These are phyloP conservation scores for Oryza coarctata DNA, from an alignment of 176 grass and related monocot genomes.

Conservation along the genomic window DNA sequence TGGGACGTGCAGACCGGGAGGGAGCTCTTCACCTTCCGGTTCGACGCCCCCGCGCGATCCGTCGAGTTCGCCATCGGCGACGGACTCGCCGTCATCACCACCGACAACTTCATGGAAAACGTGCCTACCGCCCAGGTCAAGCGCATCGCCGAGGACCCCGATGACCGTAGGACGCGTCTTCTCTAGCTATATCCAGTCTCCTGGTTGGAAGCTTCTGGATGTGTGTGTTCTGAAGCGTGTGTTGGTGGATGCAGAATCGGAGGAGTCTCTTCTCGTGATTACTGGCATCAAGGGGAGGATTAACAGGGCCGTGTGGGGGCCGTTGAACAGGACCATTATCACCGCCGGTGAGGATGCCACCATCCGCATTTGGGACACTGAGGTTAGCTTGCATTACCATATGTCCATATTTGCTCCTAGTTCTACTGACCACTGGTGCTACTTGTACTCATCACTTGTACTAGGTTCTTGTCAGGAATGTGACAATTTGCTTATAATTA, in stretches of 20 bases:
- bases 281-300: constrained; percentile 82
- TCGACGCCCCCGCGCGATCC: constrained; percentile 74
- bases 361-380: constrained; percentile 83
- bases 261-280: constrained; percentile 66
- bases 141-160: constrained; percentile 58
- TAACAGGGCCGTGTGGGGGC: constrained; percentile 91
- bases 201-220: not conserved
- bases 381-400: constrained; percentile 43
- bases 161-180: constrained; percentile 49
- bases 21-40: constrained; percentile 74
- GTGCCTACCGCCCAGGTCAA: constrained; percentile 83
- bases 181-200: not conserved
- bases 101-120: constrained; percentile 83
- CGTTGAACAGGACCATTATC: constrained; percentile 86
- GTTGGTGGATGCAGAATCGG: constrained; percentile 60
- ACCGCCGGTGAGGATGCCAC: constrained; percentile 83
- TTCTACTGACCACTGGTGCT: not conserved
- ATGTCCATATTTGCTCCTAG: not conserved
- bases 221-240: not conserved
- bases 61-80: constrained; percentile 74
- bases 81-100: constrained; percentile 67
- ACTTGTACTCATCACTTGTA: no score
- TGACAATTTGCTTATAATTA: not conserved
- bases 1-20: constrained; percentile 76
- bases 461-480: not conserved